A percentile compares a stretch with the other conserved stretches of the same genome.
These are phyloP conservation scores for Sugiyamaella paludigena DNA, from an alignment of 1,139 yeast genomes.

Conservation along the genomic window DNA sequence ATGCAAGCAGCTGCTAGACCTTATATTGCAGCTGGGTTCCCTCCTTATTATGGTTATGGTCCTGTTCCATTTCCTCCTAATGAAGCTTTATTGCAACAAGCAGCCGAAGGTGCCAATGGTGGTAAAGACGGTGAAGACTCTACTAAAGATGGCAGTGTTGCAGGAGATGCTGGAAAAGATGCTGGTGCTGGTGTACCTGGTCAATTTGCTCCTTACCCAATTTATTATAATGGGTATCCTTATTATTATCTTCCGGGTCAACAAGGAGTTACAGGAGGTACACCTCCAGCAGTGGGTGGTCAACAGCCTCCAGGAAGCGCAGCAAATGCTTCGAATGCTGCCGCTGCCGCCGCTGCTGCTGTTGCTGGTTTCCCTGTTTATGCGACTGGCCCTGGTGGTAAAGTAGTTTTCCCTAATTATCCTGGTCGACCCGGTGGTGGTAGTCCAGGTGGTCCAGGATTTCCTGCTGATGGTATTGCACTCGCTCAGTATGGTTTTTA, in stretches of 20 bases:
- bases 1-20: not conserved
- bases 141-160: not conserved
- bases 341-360: not conserved
- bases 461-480: not conserved
- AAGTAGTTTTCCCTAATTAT: constrained; percentile 1
- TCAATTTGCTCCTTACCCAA: constrained; percentile 13
- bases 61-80: constrained; percentile 3
- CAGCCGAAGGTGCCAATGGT: constrained; percentile 5
- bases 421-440: constrained; percentile 7
- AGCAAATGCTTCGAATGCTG: not conserved
- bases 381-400: constrained; percentile 8
- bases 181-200: constrained; percentile 5
- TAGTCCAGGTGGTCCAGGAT: constrained; percentile 7
- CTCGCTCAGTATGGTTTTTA: constrained; percentile 5
- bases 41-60: constrained; percentile 1
- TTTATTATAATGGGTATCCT: constrained; percentile 15
- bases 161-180: constrained; percentile 3
- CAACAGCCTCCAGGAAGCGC: constrained; percentile 4
- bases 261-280: not conserved
- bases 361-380: not conserved
- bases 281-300: not conserved
- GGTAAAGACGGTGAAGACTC: not conserved
- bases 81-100: not conserved
- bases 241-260: constrained; percentile 11
- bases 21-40: not conserved